Conservation (phyloP, 2,329 filamentous ascomycete genomes). For the Fusarium chuoi region DNA sequence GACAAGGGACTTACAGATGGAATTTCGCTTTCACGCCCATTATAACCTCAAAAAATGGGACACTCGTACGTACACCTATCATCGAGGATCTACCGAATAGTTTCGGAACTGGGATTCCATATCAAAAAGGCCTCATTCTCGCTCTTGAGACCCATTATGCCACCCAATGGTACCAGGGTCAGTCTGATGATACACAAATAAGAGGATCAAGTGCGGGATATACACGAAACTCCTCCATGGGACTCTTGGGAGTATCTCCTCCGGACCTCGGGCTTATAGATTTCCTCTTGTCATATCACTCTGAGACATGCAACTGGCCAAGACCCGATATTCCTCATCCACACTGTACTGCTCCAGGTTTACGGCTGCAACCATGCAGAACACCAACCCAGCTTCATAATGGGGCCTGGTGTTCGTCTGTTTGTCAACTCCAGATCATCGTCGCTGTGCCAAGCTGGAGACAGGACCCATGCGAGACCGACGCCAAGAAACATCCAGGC, state of each 20-base stretch:
- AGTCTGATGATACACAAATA: slow-evolving; percentile 23
- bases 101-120: slow-evolving; percentile 1
- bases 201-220: slow-evolving; percentile 26
- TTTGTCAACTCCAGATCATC: slow-evolving; percentile 20
- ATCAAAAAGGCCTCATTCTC: slow-evolving; percentile 11
- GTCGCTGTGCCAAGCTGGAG: slow-evolving; percentile 1
- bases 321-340: slow-evolving; percentile 31
- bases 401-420: slow-evolving; percentile 7
- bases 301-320: slow-evolving; percentile 30
- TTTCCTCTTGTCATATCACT: slow-evolving; percentile 31
- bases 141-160: slow-evolving; percentile 15
- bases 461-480: slow-evolving; percentile 12
- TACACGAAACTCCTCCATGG: slow-evolving; percentile 16
- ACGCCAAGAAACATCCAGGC: slow-evolving; percentile 28
- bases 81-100: background rate
- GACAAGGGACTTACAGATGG: slow-evolving; percentile 1
- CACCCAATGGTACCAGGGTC: slow-evolving; percentile 17
- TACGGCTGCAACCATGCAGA: slow-evolving; percentile 35
- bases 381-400: slow-evolving; percentile 18
- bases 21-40: slow-evolving; percentile 10
- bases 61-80: background rate
- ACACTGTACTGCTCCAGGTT: slow-evolving; percentile 31
- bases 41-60: background rate
- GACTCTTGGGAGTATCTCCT: slow-evolving; percentile 16
- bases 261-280: background rate